phyloP scores from a whole-genome alignment of 2,329 filamentous ascomycete genomes.

The Pleurostoma richardsiae region DNA sequence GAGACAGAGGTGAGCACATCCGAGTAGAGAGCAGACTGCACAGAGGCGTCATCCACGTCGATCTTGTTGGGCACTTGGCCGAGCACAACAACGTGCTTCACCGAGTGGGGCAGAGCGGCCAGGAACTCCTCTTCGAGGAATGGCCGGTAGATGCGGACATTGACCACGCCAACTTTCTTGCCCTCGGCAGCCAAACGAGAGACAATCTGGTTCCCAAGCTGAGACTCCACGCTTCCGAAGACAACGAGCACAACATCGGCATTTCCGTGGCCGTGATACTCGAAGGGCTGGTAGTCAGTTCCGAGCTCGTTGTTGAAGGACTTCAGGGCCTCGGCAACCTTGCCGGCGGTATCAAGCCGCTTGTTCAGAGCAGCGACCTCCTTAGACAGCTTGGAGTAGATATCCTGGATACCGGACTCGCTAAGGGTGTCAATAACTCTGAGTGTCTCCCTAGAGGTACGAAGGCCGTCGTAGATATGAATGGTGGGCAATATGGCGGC shows the following conservation, averaged over 20 bases:
- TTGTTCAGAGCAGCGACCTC: conserved; percentile 56
- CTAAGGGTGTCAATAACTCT: conserved; percentile 67
- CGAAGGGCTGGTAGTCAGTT: conserved; percentile 87
- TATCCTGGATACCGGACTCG: conserved; percentile 55
- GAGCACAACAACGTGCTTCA: conserved; percentile 74
- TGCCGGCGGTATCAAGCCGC: conserved; percentile 68
- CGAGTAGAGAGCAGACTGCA: conserved; percentile 84
- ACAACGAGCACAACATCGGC: conserved; percentile 83
- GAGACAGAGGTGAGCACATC: conserved; percentile 83
- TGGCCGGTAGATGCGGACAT: conserved; percentile 88
- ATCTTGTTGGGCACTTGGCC: conserved; percentile 77
- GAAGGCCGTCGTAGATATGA: conserved; percentile 75
- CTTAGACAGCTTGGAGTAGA: conserved; percentile 62
- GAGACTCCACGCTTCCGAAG: conserved; percentile 88
- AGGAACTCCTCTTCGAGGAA: conserved; percentile 95
- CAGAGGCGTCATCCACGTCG: conserved; percentile 67
- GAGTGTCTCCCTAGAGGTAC: conserved; percentile 66
- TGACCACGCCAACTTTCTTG: conserved; percentile 78
- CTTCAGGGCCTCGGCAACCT: conserved; percentile 62
- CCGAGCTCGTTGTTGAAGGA: conserved; percentile 87
- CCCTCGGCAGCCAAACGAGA: conserved; percentile 66
- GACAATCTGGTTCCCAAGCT: conserved; percentile 78
- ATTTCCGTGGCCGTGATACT: conserved; percentile 81
- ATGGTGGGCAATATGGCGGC: conserved; percentile 69
- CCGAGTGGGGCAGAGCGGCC: conserved; percentile 69